Evolutionary conservation across 139 green algal species (phyloP), one percentile per base, ranked within the genome.

Genomic region (Tetradesmus lagerheimii): DNA sequence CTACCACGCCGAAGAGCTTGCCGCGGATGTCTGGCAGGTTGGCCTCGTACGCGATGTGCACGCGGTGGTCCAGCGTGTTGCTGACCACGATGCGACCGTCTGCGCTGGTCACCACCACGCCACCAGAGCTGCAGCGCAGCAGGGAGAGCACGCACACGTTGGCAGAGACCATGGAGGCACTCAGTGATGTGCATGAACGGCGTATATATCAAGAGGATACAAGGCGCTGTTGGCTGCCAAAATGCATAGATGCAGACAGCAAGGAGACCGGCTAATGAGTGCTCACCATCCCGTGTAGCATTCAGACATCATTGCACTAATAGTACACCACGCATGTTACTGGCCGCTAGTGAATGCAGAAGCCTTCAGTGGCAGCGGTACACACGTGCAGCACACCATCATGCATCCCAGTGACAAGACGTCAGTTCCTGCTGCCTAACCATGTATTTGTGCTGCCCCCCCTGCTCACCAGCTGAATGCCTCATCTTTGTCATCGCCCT

Each of bases 51-150:
- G 95, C 92, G 88, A 99, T 98, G 74, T 93, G 90, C 50, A 99
- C 94, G 29, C 97, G 92, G 66, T 97, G 95, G 81, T 99, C 98
- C 64, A 99, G 93, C 0, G 98, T 99, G 95, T 99, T 99, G 88
- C 91, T 93, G 92, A 96, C 98, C 47, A 96, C 93, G 66, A 99
- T 99, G 47, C 93, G 93, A 23, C 98, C 97, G 88, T 99, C 96
- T 1, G 88, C 93, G 9, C 94, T 97, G 14, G 95, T 93, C n/a
- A 99, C 88, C 25, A 97, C 91, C n/a, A 99, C 89, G 38, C 98
- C 98, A 64, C 98, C 98, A 47, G 90, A 94, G 94, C 96, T 98
- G 95, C 92, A 93, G 35, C 12, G 57, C 9, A 2, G 29, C 71
- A 79, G 71, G 31, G 9, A 37, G 39, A 37, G 18, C 25, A 23